Evolutionary conservation across 169 alveolate species (phyloP), one percentile per base, ranked within the genome.

Genomic region (Eimeria sp.): DNA sequence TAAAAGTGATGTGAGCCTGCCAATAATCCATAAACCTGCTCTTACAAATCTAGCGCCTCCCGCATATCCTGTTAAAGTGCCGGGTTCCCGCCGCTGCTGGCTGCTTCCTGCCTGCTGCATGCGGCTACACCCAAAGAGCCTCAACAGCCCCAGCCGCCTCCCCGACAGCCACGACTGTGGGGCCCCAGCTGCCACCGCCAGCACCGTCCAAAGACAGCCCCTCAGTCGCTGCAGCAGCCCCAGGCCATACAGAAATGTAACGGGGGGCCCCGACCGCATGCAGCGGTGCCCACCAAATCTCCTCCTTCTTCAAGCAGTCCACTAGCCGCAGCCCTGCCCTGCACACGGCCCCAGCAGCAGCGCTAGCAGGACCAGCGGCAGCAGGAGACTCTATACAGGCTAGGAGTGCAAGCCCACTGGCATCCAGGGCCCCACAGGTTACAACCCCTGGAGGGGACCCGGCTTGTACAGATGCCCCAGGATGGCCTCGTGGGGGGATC

Each of bases 161-260:
- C 67, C 89, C 89, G 30, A 78, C 89, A 16, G 89, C 89, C 22
- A 78, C 67, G 20, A 78, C 70, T 47, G 67, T 78, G 27, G 89
- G 89, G 11, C 89, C 89, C 89, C 89, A 78, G 65, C 43, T 51
- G 43, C 89, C 89, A 9, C 45, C 22, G 25, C 65, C 14, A 65
- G 34, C 4, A 18, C 89, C 89, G 7, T 78, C 67, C 47, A 51
- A 18, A 10, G 89, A 78, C 18, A 51, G 45, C 45, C 65, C 89
- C 20, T 49, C 89, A 16, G n/a, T 43, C 40, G 89, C 57, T 18
- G 89, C 70, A 49, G 89, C 57, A 45, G 61, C 40, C 57, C 65
- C 89, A 22, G 89, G 89, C 89, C 89, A 78, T 20, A 49, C 89
- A 40, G 89, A 78, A 47, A 78, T 78, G 67, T 78, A 78, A 18